A percentile compares a stretch with the other conserved stretches of the same genome.
Evolutionary conservation across 2,329 filamentous ascomycete genomes (phyloP).

Genomic region (Clonostachys rosea): DNA sequence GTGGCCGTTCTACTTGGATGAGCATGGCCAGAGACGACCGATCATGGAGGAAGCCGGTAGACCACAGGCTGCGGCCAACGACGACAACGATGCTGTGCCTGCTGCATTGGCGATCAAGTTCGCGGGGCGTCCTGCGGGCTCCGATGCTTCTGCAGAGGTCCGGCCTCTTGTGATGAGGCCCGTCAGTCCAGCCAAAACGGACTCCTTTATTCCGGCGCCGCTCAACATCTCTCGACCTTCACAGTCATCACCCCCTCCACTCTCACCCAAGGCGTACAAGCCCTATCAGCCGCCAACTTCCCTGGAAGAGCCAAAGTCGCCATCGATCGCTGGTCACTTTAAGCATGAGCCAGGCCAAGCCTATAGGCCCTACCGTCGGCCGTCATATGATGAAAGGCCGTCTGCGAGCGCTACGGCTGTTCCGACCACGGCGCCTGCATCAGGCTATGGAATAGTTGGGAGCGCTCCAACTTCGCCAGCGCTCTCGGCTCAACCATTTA

Average conservation of each 20-base stretch:
- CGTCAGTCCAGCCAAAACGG: neutral
- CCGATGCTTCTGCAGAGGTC: neutral
- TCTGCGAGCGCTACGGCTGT: neutral
- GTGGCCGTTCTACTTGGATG: too few relatives aligned
- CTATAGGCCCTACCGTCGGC: neutral
- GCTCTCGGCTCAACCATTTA: too few relatives aligned
- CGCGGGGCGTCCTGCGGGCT: neutral
- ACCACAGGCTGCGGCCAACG: too few relatives aligned
- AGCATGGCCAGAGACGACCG: too few relatives aligned
- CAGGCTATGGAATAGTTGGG: too few relatives aligned
- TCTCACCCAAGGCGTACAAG: neutral
- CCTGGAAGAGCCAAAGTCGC: slow-evolving; percentile 13
- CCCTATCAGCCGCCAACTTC: slow-evolving; percentile 7
- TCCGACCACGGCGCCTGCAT: neutral
- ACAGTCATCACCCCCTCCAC: slow-evolving; percentile 6
- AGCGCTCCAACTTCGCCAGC: too few relatives aligned
- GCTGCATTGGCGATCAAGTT: too few relatives aligned
- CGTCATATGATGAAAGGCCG: neutral
- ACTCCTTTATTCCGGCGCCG: slow-evolving; percentile 8
- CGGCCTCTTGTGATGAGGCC: neutral
- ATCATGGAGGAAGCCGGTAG: too few relatives aligned
- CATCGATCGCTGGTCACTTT: slow-evolving; percentile 9
- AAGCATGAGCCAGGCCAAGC: neutral
- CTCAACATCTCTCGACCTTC: slow-evolving; percentile 15
- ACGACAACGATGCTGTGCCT: too few relatives aligned